These are phyloP conservation scores for Anisodus tanguticus DNA, from an alignment of 257 asterid species.

Conservation along the genomic window DNA sequence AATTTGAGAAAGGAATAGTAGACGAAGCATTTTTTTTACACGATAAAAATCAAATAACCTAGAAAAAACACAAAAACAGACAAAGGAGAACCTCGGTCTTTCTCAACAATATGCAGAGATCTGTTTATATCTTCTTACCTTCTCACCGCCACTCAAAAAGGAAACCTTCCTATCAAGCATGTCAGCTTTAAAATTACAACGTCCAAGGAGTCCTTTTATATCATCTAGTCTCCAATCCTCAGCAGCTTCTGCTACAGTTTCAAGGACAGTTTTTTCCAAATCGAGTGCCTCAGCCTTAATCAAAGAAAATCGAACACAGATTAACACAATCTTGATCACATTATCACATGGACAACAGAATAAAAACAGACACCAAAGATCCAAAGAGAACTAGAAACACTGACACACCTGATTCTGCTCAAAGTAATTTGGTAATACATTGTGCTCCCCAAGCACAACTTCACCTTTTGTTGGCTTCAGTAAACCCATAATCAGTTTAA, in stretches of 20 bases:
- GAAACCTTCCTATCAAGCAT: conserved; percentile 95
- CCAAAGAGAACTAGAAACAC: not conserved
- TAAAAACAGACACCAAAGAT: no score
- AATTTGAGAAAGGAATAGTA: not conserved
- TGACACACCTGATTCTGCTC: conserved; percentile 94
- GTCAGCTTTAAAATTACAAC: conserved; percentile 85
- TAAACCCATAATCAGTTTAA: conserved; percentile 90
- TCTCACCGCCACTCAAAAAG: conserved; percentile 96
- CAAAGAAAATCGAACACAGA: conserved; percentile 20
- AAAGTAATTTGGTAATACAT: conserved; percentile 89
- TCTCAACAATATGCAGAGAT: not conserved
- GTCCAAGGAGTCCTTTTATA: conserved; percentile 95
- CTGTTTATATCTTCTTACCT: conserved; percentile 51
- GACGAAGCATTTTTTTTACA: not conserved
- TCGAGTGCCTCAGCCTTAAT: conserved; percentile 97
- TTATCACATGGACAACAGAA: not conserved
- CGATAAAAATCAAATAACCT: not conserved
- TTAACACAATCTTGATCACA: conserved; percentile 17
- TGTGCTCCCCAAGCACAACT: conserved; percentile 85
- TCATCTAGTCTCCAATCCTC: conserved; percentile 97
- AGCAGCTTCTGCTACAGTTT: conserved; percentile 95
- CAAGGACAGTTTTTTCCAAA: conserved; percentile 66
- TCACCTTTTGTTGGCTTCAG: conserved; percentile 73
- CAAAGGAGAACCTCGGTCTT: not conserved
- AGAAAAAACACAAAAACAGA: not conserved